phyloP scores from a whole-genome alignment of 768 basidiomycete species.

The Hypholoma sublateritium region DNA sequence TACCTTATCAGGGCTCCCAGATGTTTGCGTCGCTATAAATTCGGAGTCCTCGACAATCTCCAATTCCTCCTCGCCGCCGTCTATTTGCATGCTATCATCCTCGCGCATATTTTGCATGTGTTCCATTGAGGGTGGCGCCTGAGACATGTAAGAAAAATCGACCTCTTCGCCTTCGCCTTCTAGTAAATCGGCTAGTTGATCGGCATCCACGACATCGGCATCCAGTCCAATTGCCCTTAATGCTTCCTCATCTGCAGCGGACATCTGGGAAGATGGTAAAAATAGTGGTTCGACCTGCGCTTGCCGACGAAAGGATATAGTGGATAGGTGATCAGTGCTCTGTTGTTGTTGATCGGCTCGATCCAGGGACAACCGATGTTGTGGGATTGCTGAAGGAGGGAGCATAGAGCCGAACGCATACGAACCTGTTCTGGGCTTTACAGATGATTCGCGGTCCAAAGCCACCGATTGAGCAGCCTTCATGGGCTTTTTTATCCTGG shows the following conservation, averaged over 20 bases:
- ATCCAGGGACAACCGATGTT: slow-evolving; percentile 6
- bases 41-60: slow-evolving; percentile 36
- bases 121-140: slow-evolving; percentile 14
- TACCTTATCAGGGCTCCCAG: slow-evolving; percentile 33
- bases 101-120: slow-evolving; percentile 4
- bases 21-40: slow-evolving; percentile 41
- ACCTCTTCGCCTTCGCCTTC: slow-evolving; percentile 63
- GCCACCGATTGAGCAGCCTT: slow-evolving; percentile 45
- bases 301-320: slow-evolving; percentile 20
- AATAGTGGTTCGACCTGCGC: slow-evolving; percentile 40
- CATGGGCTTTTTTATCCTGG: slow-evolving; percentile 51
- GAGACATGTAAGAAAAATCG: slow-evolving; percentile 34
- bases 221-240: slow-evolving; percentile 65
- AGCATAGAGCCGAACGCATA: slow-evolving; percentile 37
- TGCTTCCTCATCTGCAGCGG: slow-evolving; percentile 49
- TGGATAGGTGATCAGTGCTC: background rate
- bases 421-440: slow-evolving; percentile 22
- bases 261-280: slow-evolving; percentile 58
- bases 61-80: slow-evolving; percentile 28
- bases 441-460: slow-evolving; percentile 15
- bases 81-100: slow-evolving; percentile 15
- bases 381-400: slow-evolving; percentile 32
- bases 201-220: slow-evolving; percentile 61
- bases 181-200: slow-evolving; percentile 60
- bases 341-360: slow-evolving; percentile 7